These are phyloP conservation scores for Xylaria sp. DNA, from an alignment of 2,329 filamentous ascomycete species.

Conservation along the genomic window DNA sequence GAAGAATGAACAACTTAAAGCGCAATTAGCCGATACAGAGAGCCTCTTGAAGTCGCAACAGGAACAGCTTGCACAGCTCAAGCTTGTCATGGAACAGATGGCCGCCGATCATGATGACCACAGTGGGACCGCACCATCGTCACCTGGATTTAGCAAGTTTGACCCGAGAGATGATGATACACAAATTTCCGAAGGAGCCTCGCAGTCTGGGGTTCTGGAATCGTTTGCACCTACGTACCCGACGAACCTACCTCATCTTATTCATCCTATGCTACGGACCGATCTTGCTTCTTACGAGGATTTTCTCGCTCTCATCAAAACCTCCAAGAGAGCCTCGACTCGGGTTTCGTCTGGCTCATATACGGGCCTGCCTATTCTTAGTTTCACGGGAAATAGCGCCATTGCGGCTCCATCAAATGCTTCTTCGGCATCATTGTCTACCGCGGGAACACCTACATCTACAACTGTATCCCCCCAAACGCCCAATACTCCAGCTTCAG, in stretches of 20 bases:
- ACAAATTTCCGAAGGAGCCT: slow-evolving; percentile 44
- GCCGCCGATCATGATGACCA: slow-evolving; percentile 73
- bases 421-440: slow-evolving; percentile 64
- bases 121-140: slow-evolving; percentile 78
- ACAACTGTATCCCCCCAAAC: slow-evolving; percentile 62
- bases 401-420: slow-evolving; percentile 60
- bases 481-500: slow-evolving; percentile 63
- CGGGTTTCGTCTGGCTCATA: slow-evolving; percentile 76
- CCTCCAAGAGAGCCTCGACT: slow-evolving; percentile 64
- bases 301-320: slow-evolving; percentile 76
- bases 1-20: slow-evolving; percentile 85
- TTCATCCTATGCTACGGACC: slow-evolving; percentile 81
- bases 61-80: slow-evolving; percentile 90
- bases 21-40: slow-evolving; percentile 87
- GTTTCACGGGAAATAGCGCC: slow-evolving; percentile 53
- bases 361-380: slow-evolving; percentile 62
- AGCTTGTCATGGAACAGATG: slow-evolving; percentile 90
- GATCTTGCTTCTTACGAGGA: slow-evolving; percentile 85
- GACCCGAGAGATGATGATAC: slow-evolving; percentile 60
- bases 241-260: slow-evolving; percentile 78
- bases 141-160: slow-evolving; percentile 74
- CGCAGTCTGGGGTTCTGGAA: slow-evolving; percentile 49
- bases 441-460: slow-evolving; percentile 51
- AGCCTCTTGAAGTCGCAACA: slow-evolving; percentile 85
- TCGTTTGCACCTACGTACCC: slow-evolving; percentile 60